Evolutionary conservation across 805 yeast genomes (phyloP), one percentile per base, ranked within the genome.

Genomic region (Candida xyloterini): DNA sequence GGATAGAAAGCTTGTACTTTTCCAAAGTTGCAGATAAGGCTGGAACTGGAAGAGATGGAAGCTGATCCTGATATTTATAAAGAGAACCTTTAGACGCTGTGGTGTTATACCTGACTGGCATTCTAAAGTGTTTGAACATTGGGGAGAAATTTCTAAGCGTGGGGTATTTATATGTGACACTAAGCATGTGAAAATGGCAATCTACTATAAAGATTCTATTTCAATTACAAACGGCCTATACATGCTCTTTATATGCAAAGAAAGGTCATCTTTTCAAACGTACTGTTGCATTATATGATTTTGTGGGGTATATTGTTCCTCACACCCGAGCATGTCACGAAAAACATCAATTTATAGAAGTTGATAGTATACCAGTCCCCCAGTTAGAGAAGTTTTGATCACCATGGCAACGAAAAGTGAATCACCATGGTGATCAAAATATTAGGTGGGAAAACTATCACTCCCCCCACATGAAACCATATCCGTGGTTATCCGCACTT

Each of bases 11-110:
- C 56, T 90, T 70, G 62, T 87, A 91, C 44, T 76, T 76, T 9
- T 67, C 60, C 30, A 84, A 74, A 3, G 97, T 87, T 38, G 79
- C 78, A 41, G 78, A 72, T 42, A 91, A 70, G 1, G 81, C 65
- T 2, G 99, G 99, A 6, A 91, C 95, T 0, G 97, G 97, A 50
- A 91, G 74, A 35, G 78, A 71, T 6, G 97, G 97, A 38, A 91
- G 74, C 32, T 78, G 66, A 28, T 73, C 69, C 61, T 90, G 96
- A 66, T 71, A 78, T 48, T 80, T 74, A 66, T 68, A 86, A 45
- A 91, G 79, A 44, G 75, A 77, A 27, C 93, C 95, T 53, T 77
- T 77, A 11, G 35, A 20, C 4, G 29, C 14, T 6, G 32, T 29
- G 18, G 38, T 29, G 3, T 13, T 23, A 20, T 24, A 22, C 18